Percentiles rank a stretch among this genome's conserved stretches.
Conservation (phyloP, 176 grass and related monocot genomes). For the Eragrostis nindensis region DNA sequence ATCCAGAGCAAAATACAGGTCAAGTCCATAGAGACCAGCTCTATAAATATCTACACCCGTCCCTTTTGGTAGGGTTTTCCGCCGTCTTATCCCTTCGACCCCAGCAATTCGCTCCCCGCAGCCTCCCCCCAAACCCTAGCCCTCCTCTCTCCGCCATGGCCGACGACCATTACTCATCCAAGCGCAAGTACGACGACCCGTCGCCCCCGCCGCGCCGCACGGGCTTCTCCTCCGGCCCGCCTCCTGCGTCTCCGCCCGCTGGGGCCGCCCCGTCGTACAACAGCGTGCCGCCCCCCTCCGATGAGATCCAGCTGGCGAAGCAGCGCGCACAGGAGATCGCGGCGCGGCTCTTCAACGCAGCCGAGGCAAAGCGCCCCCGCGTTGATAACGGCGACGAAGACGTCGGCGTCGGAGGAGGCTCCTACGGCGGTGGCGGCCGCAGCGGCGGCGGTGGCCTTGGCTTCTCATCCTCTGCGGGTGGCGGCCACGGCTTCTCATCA, state of each 20-base stretch:
- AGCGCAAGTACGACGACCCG: conserved; percentile 88
- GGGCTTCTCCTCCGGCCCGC: conserved; percentile 78
- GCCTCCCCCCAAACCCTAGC: conserved; percentile 49
- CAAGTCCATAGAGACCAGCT: no score
- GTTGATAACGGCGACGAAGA: conserved; percentile 64
- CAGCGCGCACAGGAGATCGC: conserved; percentile 94
- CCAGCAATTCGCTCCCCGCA: not conserved
- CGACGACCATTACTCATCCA: conserved; percentile 78
- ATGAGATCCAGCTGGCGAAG: conserved; percentile 95
- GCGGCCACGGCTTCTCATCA: not conserved
- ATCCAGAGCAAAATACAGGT: no score
- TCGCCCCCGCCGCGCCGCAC: conserved; percentile 60
- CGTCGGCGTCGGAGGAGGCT: conserved; percentile 37
- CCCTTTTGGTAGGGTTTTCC: conserved; percentile 46
- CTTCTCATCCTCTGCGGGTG: conserved; percentile 40
- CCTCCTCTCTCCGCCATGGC: conserved; percentile 52
- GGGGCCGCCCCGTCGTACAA: conserved; percentile 57
- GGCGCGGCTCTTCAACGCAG: conserved; percentile 84
- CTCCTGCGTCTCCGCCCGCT: conserved; percentile 47
- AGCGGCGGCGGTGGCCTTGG: conserved; percentile 35
- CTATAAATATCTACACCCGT: conserved; percentile 18
- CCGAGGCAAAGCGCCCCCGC: conserved; percentile 91
- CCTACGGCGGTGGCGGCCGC: conserved; percentile 27
- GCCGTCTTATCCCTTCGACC: conserved; percentile 29
- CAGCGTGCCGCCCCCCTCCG: conserved; percentile 72